These are phyloP conservation scores for Botrytis medusae DNA, from an alignment of 2,329 filamentous ascomycete genomes.

Conservation along the genomic window DNA sequence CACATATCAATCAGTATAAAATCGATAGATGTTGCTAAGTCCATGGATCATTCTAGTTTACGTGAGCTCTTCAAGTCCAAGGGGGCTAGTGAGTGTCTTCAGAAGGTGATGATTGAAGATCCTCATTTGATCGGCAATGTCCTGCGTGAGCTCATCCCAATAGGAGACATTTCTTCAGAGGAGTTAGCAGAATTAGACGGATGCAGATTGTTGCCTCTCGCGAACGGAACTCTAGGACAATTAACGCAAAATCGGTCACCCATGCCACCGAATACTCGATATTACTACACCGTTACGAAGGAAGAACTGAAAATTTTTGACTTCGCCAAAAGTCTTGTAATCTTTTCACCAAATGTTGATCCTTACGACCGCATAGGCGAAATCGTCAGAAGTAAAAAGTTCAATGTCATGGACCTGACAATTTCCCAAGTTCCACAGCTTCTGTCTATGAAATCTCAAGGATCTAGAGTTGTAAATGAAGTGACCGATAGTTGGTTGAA, in stretches of 20 bases:
- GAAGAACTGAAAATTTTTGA: constrained; percentile 32
- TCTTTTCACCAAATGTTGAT: constrained; percentile 16
- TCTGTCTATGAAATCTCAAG: constrained; percentile 18
- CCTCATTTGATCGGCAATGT: constrained; percentile 21
- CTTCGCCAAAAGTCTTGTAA: constrained; percentile 29
- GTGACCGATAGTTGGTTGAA: constrained; percentile 29
- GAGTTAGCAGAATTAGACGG: constrained; percentile 31
- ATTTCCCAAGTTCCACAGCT: constrained; percentile 28
- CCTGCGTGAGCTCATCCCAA: constrained; percentile 21
- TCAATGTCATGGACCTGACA: constrained; percentile 32
- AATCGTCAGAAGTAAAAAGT: constrained; percentile 22
- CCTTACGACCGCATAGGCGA: constrained; percentile 1
- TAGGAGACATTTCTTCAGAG: not conserved
- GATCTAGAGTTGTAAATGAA: not conserved
- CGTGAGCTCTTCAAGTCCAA: constrained; percentile 27
- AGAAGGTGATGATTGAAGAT: constrained; percentile 20
- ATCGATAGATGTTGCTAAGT: constrained; percentile 18
- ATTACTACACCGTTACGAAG: constrained; percentile 26
- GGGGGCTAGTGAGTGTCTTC: not conserved
- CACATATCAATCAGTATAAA: constrained; percentile 20
- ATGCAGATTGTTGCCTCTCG: constrained; percentile 36
- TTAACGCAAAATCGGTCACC: constrained; percentile 22
- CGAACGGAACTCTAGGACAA: constrained; percentile 29
- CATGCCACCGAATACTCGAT: not conserved
- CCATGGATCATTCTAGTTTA: constrained; percentile 27